These are phyloP conservation scores for Plasmodium fragile DNA, from an alignment of 169 alveolate genomes.

Conservation along the genomic window DNA sequence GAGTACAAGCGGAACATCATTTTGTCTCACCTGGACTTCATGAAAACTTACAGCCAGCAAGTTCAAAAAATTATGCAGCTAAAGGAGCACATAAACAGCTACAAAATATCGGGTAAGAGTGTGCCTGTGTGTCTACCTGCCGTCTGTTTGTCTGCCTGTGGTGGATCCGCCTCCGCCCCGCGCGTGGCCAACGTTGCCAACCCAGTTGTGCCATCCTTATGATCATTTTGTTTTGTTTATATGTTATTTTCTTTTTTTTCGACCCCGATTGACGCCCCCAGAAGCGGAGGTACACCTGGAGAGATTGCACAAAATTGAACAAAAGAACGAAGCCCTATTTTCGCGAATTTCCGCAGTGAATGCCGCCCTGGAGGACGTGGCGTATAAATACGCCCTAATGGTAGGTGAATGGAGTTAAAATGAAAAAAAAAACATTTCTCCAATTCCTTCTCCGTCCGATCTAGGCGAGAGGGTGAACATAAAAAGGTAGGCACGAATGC, in stretches of 20 bases:
- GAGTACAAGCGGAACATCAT: conserved; percentile 55
- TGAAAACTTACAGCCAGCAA: conserved; percentile 44
- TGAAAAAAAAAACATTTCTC: not conserved
- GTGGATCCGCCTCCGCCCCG: not conserved
- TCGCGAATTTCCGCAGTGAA: conserved; percentile 28
- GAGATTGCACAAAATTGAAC: conserved; percentile 26
- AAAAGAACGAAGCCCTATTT: conserved; percentile 22
- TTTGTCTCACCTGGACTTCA: conserved; percentile 45
- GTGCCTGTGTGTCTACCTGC: not conserved
- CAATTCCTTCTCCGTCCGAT: not conserved
- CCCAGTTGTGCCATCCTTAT: not conserved
- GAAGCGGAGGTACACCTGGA: conserved; percentile 35
- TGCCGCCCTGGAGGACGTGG: conserved; percentile 16
- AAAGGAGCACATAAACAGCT: conserved; percentile 44
- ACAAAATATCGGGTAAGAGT: conserved; percentile 42
- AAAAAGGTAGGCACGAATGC: not conserved
- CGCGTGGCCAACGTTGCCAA: not conserved
- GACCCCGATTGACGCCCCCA: not conserved
- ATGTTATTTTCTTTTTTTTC: not conserved
- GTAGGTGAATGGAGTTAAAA: not conserved
- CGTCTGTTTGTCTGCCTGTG: not conserved
- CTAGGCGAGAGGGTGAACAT: not conserved
- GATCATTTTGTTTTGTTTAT: not conserved
- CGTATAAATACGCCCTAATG: conserved; percentile 40
- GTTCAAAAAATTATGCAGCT: conserved; percentile 30